These are phyloP conservation scores for Pachyrhizus erosus DNA, from an alignment of 306 rosid genomes.

Conservation along the genomic window DNA sequence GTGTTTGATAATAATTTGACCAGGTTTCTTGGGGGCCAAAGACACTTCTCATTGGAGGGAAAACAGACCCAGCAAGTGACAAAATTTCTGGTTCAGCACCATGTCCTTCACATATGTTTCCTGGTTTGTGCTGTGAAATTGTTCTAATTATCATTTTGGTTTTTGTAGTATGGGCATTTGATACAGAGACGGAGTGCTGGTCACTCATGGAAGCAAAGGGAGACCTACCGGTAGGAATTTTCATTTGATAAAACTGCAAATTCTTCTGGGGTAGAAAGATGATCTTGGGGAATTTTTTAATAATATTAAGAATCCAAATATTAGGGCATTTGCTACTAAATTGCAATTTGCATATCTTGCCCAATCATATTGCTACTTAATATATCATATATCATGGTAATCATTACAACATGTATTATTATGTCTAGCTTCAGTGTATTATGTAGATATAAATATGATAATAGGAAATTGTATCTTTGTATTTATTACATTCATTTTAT, in stretches of 20 bases:
- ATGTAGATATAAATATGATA: neutral
- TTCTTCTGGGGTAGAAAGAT: neutral
- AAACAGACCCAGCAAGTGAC: slow-evolving; percentile 82
- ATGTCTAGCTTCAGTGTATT: neutral
- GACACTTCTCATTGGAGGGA: slow-evolving; percentile 89
- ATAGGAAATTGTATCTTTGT: neutral
- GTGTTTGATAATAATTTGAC: slow-evolving; percentile 32
- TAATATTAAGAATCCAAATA: slow-evolving; percentile 15
- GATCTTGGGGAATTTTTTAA: neutral
- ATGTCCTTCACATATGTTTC: slow-evolving; percentile 32
- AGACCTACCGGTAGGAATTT: slow-evolving; percentile 71
- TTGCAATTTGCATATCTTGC: slow-evolving; percentile 11
- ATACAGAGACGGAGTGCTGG: slow-evolving; percentile 94
- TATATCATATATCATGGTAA: neutral
- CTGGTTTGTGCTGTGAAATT: slow-evolving; percentile 28
- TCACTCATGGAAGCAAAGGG: slow-evolving; percentile 94
- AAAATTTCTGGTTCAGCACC: slow-evolving; percentile 73
- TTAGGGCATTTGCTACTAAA: neutral
- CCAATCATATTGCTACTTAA: neutral
- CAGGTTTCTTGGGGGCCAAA: slow-evolving; percentile 93
- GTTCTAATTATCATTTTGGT: slow-evolving; percentile 31
- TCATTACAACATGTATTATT: neutral
- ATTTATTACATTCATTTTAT: neutral
- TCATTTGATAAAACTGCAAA: slow-evolving; percentile 25
- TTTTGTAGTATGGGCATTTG: slow-evolving; percentile 90